phyloP scores from a whole-genome alignment of 441 rosid genomes.

The Populus hybrid region DNA sequence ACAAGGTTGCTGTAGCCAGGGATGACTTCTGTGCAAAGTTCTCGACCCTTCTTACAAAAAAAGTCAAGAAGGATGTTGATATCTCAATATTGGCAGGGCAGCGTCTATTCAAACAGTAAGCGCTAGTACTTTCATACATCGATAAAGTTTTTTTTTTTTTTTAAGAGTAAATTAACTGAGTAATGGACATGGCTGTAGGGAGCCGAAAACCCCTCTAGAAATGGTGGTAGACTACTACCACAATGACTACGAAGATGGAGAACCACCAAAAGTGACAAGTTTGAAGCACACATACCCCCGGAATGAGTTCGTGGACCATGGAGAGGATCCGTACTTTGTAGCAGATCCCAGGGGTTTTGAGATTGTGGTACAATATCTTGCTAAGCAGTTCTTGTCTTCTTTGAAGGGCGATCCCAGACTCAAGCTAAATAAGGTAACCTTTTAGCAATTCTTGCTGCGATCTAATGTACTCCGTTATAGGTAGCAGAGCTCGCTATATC shows the following conservation, averaged over 20 bases:
- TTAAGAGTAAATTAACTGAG: background rate
- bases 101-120: conserved; percentile 15
- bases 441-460: background rate
- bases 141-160: background rate
- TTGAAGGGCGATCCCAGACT: conserved; percentile 25
- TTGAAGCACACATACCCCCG: conserved; percentile 31
- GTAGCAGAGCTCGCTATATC: background rate
- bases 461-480: background rate
- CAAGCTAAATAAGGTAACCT: conserved; percentile 28
- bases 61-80: conserved; percentile 21
- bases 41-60: conserved; percentile 7
- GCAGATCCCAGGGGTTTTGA: conserved; percentile 38
- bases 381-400: conserved; percentile 23
- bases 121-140: background rate
- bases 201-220: conserved; percentile 34
- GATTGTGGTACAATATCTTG: conserved; percentile 25
- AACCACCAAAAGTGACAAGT: conserved; percentile 30
- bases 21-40: conserved; percentile 20
- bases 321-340: conserved; percentile 25
- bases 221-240: conserved; percentile 34
- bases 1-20: conserved; percentile 9
- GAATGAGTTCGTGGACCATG: conserved; percentile 24
- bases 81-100: conserved; percentile 25
- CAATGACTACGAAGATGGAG: conserved; percentile 36
- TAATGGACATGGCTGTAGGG: conserved; percentile 8